phyloP scores from a whole-genome alignment of 1,284 basidiomycete species.

The Schizophyllum amplum region DNA sequence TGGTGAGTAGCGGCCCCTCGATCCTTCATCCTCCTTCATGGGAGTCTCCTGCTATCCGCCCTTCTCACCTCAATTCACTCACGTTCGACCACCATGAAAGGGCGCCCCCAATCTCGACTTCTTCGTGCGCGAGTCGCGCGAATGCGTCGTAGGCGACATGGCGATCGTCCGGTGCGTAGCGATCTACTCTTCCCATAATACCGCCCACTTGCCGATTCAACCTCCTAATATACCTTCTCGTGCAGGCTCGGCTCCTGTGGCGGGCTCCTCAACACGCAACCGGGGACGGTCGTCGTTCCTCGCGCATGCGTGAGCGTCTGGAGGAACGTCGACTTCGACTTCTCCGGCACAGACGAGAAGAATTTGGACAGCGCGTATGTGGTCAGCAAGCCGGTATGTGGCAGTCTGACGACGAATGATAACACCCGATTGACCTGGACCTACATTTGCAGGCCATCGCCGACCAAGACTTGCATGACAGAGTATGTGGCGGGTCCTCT shows the following conservation, averaged over 20 bases:
- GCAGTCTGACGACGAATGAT: conserved; percentile 2
- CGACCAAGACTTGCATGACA: conserved; percentile 42
- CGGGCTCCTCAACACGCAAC: conserved; percentile 58
- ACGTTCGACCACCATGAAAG: no score
- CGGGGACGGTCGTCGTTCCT: conserved; percentile 70
- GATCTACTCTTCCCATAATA: conserved; percentile 2
- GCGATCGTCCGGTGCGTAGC: conserved; percentile 61
- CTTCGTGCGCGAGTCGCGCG: conserved; percentile 78
- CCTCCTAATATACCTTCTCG: conserved; percentile 8
- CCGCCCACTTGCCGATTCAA: no score
- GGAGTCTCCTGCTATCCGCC: no score
- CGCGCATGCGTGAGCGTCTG: conserved; percentile 57
- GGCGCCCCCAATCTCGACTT: conserved; percentile 78
- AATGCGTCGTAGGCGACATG: conserved; percentile 73
- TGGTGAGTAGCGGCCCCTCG: conserved; percentile 26
- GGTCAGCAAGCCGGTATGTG: conserved; percentile 60
- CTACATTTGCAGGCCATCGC: conserved; percentile 40
- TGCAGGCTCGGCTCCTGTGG: conserved; percentile 73
- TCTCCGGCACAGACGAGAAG: conserved; percentile 33
- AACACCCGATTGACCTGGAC: conserved; percentile 1
- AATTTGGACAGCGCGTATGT: conserved; percentile 47
- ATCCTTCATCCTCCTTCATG: no score
- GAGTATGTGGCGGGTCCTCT: no score
- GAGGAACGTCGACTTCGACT: conserved; percentile 76
- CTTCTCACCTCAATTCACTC: no score